Conservation (phyloP, 495 filamentous ascomycete genomes). For the Hypoxylon crocopeplum region DNA sequence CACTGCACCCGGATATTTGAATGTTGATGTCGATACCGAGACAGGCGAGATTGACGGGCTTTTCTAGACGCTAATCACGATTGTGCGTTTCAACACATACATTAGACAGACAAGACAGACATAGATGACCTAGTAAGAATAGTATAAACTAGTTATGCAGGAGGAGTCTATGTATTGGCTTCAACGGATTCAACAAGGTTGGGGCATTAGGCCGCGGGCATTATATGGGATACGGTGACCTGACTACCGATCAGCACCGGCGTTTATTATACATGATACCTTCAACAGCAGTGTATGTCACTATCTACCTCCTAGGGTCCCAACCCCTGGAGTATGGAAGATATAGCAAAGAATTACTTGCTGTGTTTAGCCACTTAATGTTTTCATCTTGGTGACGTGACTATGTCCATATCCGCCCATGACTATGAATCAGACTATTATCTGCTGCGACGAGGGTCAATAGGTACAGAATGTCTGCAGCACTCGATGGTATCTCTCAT, state of each 20-base stretch:
- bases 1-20: slow-evolving; percentile 93
- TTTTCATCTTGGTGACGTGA: background rate
- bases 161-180: slow-evolving; percentile 14
- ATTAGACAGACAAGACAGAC: background rate
- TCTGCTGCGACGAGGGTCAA: no score
- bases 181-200: slow-evolving; percentile 35
- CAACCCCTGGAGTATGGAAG: background rate
- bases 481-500: no score
- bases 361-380: background rate
- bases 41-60: slow-evolving; percentile 96
- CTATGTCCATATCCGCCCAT: background rate
- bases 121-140: slow-evolving; percentile 5
- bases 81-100: background rate
- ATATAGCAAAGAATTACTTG: background rate
- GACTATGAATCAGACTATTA: no score
- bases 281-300: slow-evolving; percentile 41
- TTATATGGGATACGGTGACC: slow-evolving; percentile 4
- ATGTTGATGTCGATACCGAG: slow-evolving; percentile 91
- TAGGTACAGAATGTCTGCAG: no score
- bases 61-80: slow-evolving; percentile 63
- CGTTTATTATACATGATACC: slow-evolving; percentile 32
- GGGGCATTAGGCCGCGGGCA: slow-evolving; percentile 20
- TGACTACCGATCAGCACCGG: slow-evolving; percentile 7
- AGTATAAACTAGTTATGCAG: slow-evolving; percentile 5
- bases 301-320: slow-evolving; percentile 5